Percentiles rank a stretch among this genome's conserved stretches.
Conservation (phyloP, 306 rosid species). For the Oxytropis ochrocephala region DNA sequence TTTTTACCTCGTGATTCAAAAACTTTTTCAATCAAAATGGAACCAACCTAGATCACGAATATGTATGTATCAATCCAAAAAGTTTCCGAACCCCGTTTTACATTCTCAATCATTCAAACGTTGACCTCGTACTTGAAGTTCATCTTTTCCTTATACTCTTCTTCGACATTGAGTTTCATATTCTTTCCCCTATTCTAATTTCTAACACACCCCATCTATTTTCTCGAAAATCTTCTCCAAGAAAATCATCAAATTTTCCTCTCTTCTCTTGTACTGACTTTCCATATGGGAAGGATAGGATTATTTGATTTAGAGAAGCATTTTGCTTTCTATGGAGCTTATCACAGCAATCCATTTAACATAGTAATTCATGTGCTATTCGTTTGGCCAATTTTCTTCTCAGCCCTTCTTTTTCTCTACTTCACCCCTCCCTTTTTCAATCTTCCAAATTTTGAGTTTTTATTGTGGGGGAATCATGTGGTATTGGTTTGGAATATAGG, state of each 20-base stretch:
- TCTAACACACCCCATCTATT: neutral
- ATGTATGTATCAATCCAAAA: too few species aligned
- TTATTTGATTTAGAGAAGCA: conserved; percentile 67
- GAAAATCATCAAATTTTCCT: neutral
- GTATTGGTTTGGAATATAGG: conserved; percentile 56
- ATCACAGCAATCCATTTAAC: conserved; percentile 62
- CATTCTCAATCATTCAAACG: too few species aligned
- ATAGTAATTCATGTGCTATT: conserved; percentile 53
- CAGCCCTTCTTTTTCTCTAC: conserved; percentile 50
- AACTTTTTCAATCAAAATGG: too few species aligned
- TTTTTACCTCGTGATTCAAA: too few species aligned
- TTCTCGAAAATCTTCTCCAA: neutral
- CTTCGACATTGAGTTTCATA: neutral
- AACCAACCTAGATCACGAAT: too few species aligned
- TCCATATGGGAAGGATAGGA: conserved; percentile 42
- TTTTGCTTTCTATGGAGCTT: conserved; percentile 76
- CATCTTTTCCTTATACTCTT: too few species aligned
- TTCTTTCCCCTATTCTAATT: neutral
- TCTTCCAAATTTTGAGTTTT: conserved; percentile 34
- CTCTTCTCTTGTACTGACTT: neutral
- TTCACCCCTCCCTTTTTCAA: conserved; percentile 52
- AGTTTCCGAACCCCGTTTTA: too few species aligned
- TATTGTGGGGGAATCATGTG: conserved; percentile 31
- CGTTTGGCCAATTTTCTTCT: conserved; percentile 85
- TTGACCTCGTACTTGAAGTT: too few species aligned